Evolutionary conservation across 208 protist genomes (phyloP), one percentile per base, ranked within the genome.

Genomic region (Porcisia deanei): DNA sequence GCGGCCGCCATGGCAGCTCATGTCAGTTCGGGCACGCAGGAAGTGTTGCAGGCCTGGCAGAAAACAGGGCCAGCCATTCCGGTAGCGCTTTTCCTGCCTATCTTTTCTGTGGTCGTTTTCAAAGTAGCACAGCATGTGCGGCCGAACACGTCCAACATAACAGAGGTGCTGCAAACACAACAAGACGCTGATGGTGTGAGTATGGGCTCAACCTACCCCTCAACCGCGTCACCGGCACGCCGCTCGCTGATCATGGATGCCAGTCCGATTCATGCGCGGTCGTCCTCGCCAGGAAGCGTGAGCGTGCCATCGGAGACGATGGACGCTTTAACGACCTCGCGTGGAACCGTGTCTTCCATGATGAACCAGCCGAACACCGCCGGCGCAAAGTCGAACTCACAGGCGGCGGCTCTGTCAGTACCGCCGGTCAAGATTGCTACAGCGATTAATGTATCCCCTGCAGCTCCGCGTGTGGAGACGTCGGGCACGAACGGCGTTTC

Each of bases 101-200:
- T 93, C 65, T 93, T 95, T 75, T 90, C 91, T 0, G 60, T 89
- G n/a, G 63, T 76, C 10, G 83, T 81, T 0, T 80, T 95, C 34
- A 78, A 88, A 16, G 64, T 88, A 43, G 78, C 78, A 1, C 72
- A 71, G 68, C 73, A 71, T 49, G 73, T 82, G 5, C 78, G 78
- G 6, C 78, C 78, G 0, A 77, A 53, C 18, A 34, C 64, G 14
- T 53, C 59, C 6, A 69, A 52, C 68, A 4, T 82, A 18, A 71
- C 78, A 12, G 73, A 78, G 78, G 60, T 75, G 39, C 78, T 82
- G 73, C 78, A 61, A 5, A 54, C 72, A 0, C 72, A 64, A 60
- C 67, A 74, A 43, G 78, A 69, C 34, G 59, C 43, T 45, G 73
- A 75, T n/a, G 68, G 71, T 20, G 73, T 61, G 4, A 72, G 71